phyloP scores from a whole-genome alignment of 345 rosid species.

The Salix udensis region DNA sequence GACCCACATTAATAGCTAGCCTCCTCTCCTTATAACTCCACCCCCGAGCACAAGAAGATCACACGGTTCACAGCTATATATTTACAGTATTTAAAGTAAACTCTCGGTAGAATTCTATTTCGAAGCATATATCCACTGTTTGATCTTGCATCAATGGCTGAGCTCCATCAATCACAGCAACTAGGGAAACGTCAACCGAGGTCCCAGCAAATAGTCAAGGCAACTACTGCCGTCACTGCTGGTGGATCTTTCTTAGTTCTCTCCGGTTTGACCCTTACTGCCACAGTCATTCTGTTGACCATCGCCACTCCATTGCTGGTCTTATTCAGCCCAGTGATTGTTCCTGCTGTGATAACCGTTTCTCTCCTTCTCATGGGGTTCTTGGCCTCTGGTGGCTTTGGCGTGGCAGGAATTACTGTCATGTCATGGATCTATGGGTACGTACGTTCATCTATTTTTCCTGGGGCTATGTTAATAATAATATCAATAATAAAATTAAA shows the following conservation, averaged over 20 bases:
- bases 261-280: slow-evolving; percentile 62
- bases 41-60: not conserved
- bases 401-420: slow-evolving; percentile 64
- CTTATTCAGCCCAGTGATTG: slow-evolving; percentile 79
- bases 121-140: not conserved
- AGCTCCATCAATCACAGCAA: slow-evolving; percentile 17
- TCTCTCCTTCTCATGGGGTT: slow-evolving; percentile 57
- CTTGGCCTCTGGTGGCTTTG: slow-evolving; percentile 76
- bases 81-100: not conserved
- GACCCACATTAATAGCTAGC: not conserved
- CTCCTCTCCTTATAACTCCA: slow-evolving; percentile 15
- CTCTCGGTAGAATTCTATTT: not conserved
- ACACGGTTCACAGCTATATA: no score
- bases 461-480: no score
- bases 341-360: slow-evolving; percentile 60
- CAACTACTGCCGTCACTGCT: slow-evolving; percentile 69
- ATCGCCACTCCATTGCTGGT: slow-evolving; percentile 81
- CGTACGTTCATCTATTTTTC: slow-evolving; percentile 15
- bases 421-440: slow-evolving; percentile 83
- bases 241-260: slow-evolving; percentile 77
- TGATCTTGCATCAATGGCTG: slow-evolving; percentile 38
- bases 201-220: slow-evolving; percentile 66
- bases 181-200: slow-evolving; percentile 24
- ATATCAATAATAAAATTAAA: no score
- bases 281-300: slow-evolving; percentile 70